These are phyloP conservation scores for Wallacemonas sp. DNA, from an alignment of 208 protist species.

Conservation along the genomic window DNA sequence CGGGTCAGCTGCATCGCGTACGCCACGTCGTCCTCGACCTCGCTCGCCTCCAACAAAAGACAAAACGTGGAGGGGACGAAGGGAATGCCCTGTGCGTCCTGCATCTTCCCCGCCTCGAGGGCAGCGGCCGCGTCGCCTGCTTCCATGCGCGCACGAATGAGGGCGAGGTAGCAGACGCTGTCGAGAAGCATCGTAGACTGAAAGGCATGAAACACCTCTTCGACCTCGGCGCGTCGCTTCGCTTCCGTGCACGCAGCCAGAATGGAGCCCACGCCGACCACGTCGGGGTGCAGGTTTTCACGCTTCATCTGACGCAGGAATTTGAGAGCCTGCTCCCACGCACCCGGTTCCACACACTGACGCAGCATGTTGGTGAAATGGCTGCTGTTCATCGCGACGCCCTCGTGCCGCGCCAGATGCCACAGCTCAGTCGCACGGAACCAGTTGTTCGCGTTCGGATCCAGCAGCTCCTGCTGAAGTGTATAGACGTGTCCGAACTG, in stretches of 20 bases:
- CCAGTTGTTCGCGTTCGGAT: slow-evolving; percentile 70
- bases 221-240: slow-evolving; percentile 33
- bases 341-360: slow-evolving; percentile 66
- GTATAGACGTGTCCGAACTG: slow-evolving; percentile 91
- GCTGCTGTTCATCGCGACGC: slow-evolving; percentile 67
- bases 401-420: slow-evolving; percentile 81
- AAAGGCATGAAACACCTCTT: slow-evolving; percentile 56
- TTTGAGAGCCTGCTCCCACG: slow-evolving; percentile 67
- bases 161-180: slow-evolving; percentile 77
- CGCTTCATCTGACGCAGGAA: slow-evolving; percentile 64
- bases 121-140: slow-evolving; percentile 34
- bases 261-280: slow-evolving; percentile 61
- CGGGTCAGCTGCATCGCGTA: slow-evolving; percentile 57
- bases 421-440: slow-evolving; percentile 84
- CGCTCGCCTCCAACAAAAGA: slow-evolving; percentile 57
- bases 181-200: slow-evolving; percentile 65
- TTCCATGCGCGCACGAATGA: slow-evolving; percentile 56
- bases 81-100: slow-evolving; percentile 51
- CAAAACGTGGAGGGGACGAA: slow-evolving; percentile 78
- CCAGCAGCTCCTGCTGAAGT: slow-evolving; percentile 83
- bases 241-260: slow-evolving; percentile 67
- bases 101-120: slow-evolving; percentile 47
- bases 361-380: slow-evolving; percentile 81
- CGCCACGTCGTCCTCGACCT: slow-evolving; percentile 35
- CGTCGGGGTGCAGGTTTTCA: slow-evolving; percentile 71